Conservation (phyloP, 108 stramenopile genomes). For the Skeletonema costatum region DNA sequence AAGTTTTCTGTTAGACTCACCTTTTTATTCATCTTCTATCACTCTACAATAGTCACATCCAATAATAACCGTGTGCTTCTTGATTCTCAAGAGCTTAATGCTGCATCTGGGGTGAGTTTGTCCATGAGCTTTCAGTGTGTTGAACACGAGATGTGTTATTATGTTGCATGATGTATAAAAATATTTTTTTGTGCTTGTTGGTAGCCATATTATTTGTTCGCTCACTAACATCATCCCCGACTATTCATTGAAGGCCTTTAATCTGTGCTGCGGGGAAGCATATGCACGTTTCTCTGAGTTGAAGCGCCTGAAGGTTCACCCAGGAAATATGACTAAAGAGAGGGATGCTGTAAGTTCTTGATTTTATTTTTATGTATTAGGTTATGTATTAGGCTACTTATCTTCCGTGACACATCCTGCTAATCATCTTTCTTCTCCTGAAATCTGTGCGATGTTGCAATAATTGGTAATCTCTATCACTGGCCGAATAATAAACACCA, state of each 20-base stretch:
- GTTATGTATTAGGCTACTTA: neutral
- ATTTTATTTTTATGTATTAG: neutral
- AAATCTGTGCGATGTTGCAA: neutral
- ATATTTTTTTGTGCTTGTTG: neutral
- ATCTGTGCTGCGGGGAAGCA: constrained; percentile 44
- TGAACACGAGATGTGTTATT: neutral
- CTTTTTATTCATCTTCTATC: neutral
- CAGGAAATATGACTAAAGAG: constrained; percentile 42
- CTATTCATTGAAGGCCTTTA: constrained; percentile 16
- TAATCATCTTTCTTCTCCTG: neutral
- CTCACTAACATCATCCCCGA: neutral
- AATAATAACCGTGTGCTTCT: constrained; percentile 41
- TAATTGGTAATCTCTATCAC: neutral
- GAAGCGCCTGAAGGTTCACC: constrained; percentile 41
- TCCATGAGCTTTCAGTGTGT: neutral
- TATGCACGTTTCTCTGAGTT: constrained; percentile 47
- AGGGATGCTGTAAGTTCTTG: constrained; percentile 43
- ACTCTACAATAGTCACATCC: constrained; percentile 32
- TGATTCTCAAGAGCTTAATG: constrained; percentile 46
- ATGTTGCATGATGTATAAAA: neutral
- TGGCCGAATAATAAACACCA: too few relatives aligned
- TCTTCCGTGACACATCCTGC: neutral
- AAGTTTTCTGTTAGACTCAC: neutral
- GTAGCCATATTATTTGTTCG: neutral
- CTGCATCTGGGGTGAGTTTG: constrained; percentile 33